Evolutionary conservation across 768 basidiomycete species (phyloP).

Genomic region (Sporobolomyces roseus): DNA sequence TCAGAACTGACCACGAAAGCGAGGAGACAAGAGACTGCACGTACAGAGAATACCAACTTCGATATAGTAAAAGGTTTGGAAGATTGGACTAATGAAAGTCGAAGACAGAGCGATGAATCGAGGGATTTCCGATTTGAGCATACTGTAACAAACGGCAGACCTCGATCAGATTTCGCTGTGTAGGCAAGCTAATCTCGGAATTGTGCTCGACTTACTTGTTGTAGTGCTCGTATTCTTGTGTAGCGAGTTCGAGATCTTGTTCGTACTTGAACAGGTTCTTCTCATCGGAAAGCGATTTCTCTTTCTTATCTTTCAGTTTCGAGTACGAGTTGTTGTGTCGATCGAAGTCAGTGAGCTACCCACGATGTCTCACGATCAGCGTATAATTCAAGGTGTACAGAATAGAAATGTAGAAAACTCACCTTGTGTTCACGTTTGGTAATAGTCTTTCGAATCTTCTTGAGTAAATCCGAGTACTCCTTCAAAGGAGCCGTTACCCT

Average conservation of each 20-base stretch:
- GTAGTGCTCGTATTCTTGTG: conserved; percentile 54
- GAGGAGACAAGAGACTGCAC: neutral
- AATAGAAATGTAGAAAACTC: no score
- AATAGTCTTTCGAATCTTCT: conserved; percentile 85
- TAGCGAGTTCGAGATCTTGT: conserved; percentile 53
- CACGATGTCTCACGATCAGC: neutral
- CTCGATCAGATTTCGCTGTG: no score
- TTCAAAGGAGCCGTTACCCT: conserved; percentile 79
- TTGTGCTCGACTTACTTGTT: conserved; percentile 36
- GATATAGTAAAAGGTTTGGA: conserved; percentile 99
- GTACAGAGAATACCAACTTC: conserved; percentile 62
- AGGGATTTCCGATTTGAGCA: conserved; percentile 85
- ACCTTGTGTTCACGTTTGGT: conserved; percentile 97
- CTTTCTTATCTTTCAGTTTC: conserved; percentile 81
- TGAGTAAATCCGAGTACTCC: conserved; percentile 80
- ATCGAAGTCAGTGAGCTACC: conserved; percentile 83
- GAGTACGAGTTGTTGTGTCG: conserved; percentile 92
- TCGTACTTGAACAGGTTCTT: conserved; percentile 53
- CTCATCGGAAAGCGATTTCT: conserved; percentile 64
- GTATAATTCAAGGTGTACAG: neutral
- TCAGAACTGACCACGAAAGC: no score
- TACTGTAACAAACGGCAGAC: conserved; percentile 59
- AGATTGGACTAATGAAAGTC: conserved; percentile 91
- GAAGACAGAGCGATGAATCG: conserved; percentile 84
- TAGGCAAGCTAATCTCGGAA: no score